These are phyloP conservation scores for Citrus sinensis DNA, from an alignment of 345 rosid species.

Conservation along the genomic window DVS_A1.0 CM039167.1:10732501-10733000, in stretches of 20 bases:
- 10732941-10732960: no score
- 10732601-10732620: constrained; percentile 22
- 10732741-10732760: not conserved
- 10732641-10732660: constrained; percentile 8
- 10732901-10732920: not conserved
- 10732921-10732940: no score
- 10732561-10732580: constrained; percentile 25
- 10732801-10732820: not conserved
- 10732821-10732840: not conserved
- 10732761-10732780: not conserved
- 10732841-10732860: not conserved
- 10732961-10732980: not conserved
- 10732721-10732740: not conserved
- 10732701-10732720: not conserved
- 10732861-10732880: no score
- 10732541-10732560: constrained; percentile 32
- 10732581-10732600: constrained; percentile 29
- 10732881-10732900: not conserved
- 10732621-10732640: constrained; percentile 14
- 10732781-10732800: not conserved
- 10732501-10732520: constrained; percentile 8
- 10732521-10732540: constrained; percentile 31
- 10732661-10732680: constrained; percentile 34
- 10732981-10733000: not conserved
- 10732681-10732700: not conserved